phyloP scores from a whole-genome alignment of 2,329 filamentous ascomycete genomes.

The Colletotrichum plurivorum region DNA sequence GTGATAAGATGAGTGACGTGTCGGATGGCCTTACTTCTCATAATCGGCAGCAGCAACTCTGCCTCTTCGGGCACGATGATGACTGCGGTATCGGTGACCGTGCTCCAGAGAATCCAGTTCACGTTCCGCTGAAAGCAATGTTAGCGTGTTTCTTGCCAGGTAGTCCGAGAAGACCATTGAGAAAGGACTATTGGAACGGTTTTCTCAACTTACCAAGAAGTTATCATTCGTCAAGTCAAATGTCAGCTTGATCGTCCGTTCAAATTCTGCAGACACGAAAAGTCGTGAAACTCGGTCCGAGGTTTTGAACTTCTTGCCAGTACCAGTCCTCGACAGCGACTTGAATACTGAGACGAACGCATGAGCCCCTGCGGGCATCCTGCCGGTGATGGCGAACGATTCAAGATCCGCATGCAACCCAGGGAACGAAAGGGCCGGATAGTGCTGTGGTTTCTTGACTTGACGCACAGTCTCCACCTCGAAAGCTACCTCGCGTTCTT shows the following conservation, averaged over 20 bases:
- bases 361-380: constrained; percentile 52
- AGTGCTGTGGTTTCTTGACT: constrained; percentile 61
- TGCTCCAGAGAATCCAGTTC: constrained; percentile 74
- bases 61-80: constrained; percentile 76
- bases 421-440: constrained; percentile 56
- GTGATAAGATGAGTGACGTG: constrained; percentile 64
- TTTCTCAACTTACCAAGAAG: constrained; percentile 48
- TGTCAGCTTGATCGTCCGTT: constrained; percentile 55
- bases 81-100: constrained; percentile 61
- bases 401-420: constrained; percentile 63
- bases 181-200: too few species aligned
- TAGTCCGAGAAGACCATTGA: too few species aligned
- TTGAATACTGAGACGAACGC: constrained; percentile 58
- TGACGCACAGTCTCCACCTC: constrained; percentile 72
- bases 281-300: constrained; percentile 43
- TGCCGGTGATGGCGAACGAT: constrained; percentile 61
- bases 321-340: constrained; percentile 52
- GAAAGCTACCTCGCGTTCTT: constrained; percentile 71
- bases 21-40: constrained; percentile 50
- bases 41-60: constrained; percentile 64
- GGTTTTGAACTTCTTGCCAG: constrained; percentile 53
- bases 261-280: constrained; percentile 63
- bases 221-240: constrained; percentile 48
- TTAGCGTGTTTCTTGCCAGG: background rate
- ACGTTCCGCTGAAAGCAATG: constrained; percentile 57